Percentiles rank a stretch among this genome's conserved stretches.
Evolutionary conservation across 1,139 yeast genomes (phyloP).

Genomic region (Pneumocystis carinii): DNA sequence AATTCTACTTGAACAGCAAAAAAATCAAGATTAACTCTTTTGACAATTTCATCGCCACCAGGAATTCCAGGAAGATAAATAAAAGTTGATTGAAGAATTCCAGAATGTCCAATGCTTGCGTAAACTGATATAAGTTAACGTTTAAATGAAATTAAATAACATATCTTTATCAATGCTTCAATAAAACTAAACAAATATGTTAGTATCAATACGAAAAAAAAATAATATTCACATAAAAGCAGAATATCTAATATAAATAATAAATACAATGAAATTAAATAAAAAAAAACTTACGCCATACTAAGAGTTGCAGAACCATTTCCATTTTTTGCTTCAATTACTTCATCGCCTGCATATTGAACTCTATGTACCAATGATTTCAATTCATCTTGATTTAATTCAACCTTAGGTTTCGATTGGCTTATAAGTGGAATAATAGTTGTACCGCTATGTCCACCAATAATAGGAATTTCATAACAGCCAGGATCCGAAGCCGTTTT

Average conservation of each 20-base stretch:
- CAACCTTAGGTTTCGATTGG: conserved; percentile 37
- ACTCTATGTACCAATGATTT: conserved; percentile 70
- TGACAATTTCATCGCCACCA: conserved; percentile 26
- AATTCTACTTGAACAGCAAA: conserved; percentile 80
- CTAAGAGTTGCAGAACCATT: conserved; percentile 89
- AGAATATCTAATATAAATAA: conserved; percentile 18
- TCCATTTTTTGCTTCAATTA: conserved; percentile 89
- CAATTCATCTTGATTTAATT: conserved; percentile 38
- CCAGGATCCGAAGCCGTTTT: conserved; percentile 32
- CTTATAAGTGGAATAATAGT: conserved; percentile 85
- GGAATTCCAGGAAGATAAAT: conserved; percentile 31
- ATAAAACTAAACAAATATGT: conserved; percentile 45
- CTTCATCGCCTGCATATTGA: conserved; percentile 96
- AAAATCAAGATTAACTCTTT: conserved; percentile 51
- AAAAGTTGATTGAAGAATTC: conserved; percentile 58
- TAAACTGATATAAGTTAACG: conserved; percentile 25
- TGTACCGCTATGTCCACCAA: conserved; percentile 95
- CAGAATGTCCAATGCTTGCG: conserved; percentile 41
- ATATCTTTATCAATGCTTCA: conserved; percentile 53
- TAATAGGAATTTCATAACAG: conserved; percentile 58
- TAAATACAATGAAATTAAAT: conserved; percentile 17
- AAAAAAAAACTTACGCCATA: conserved; percentile 92
- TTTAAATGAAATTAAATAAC: conserved; percentile 24
- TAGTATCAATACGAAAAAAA: background rate
- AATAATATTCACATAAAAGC: background rate